phyloP scores from a whole-genome alignment of 2,329 filamentous ascomycete genomes.

The Graphiopsis chlorocephala region DNA sequence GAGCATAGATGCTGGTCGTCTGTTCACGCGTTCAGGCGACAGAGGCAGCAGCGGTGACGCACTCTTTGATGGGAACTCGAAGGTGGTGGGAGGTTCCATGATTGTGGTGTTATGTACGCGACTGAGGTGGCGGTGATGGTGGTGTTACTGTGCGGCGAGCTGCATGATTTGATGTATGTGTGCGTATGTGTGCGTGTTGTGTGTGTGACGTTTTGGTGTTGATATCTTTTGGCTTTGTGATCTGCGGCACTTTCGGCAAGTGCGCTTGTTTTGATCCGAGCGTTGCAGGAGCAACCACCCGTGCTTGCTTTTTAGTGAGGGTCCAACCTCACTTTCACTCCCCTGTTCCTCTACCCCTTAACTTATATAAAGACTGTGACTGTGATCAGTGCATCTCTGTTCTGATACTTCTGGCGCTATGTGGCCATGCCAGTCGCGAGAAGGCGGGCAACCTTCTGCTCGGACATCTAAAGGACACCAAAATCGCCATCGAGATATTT shows the following conservation, averaged over 20 bases:
- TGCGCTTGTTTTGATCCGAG: neutral
- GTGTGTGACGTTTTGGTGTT: constrained; percentile 6
- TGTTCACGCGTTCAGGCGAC: constrained; percentile 63
- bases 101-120: constrained; percentile 16
- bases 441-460: too few relatives aligned
- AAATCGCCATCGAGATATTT: too few relatives aligned
- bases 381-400: too few relatives aligned
- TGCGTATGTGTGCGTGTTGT: neutral
- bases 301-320: neutral
- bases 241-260: neutral
- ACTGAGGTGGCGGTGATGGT: neutral
- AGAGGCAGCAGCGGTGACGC: constrained; percentile 54
- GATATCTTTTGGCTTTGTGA: neutral
- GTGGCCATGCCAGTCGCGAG: too few relatives aligned
- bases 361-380: too few relatives aligned
- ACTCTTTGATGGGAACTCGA: constrained; percentile 54
- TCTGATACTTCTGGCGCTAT: too few relatives aligned
- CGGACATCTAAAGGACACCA: too few relatives aligned
- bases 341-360: too few relatives aligned
- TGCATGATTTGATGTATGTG: neutral
- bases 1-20: constrained; percentile 35
- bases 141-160: constrained; percentile 12
- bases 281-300: neutral
- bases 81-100: constrained; percentile 44
- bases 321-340: neutral